Conservation (phyloP, 306 rosid species). For the Lathyrus tuberosus region DNA sequence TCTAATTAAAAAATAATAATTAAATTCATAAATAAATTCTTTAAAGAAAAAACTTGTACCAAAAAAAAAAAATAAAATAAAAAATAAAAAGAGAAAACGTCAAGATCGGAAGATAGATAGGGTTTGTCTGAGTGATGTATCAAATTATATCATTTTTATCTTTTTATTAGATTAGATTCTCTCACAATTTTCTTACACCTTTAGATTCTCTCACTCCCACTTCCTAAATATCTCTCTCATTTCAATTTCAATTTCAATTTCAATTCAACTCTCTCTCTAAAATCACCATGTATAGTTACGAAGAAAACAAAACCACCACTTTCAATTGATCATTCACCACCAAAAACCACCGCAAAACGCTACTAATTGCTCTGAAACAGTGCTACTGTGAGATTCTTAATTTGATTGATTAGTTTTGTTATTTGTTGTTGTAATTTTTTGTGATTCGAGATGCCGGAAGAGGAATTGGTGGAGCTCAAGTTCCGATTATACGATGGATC, state of each 20-base stretch:
- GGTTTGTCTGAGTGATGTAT: slow-evolving; percentile 25
- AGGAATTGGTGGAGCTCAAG: slow-evolving; percentile 82
- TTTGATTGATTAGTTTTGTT: background rate
- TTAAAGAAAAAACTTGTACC: background rate
- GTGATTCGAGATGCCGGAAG: slow-evolving; percentile 76
- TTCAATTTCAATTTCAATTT: background rate
- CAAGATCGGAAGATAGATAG: slow-evolving; percentile 41
- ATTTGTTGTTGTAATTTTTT: background rate
- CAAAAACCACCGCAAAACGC: slow-evolving; percentile 7
- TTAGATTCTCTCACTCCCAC: background rate
- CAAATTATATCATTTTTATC: slow-evolving; percentile 1
- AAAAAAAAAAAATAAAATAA: background rate
- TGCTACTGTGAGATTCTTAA: background rate
- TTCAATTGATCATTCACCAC: background rate
- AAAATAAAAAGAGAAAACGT: background rate
- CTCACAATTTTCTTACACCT: slow-evolving; percentile 16
- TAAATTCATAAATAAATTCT: too few species aligned
- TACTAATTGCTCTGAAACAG: background rate
- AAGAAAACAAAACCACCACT: slow-evolving; percentile 30
- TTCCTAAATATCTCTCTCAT: background rate
- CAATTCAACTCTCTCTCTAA: slow-evolving; percentile 1
- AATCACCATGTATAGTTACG: slow-evolving; percentile 4
- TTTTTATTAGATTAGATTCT: slow-evolving; percentile 37
- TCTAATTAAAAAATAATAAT: too few species aligned
- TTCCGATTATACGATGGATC: slow-evolving; percentile 91